Evolutionary conservation across 108 stramenopile genomes (phyloP).

Genomic region (Chaetoceros muelleri): DNA sequence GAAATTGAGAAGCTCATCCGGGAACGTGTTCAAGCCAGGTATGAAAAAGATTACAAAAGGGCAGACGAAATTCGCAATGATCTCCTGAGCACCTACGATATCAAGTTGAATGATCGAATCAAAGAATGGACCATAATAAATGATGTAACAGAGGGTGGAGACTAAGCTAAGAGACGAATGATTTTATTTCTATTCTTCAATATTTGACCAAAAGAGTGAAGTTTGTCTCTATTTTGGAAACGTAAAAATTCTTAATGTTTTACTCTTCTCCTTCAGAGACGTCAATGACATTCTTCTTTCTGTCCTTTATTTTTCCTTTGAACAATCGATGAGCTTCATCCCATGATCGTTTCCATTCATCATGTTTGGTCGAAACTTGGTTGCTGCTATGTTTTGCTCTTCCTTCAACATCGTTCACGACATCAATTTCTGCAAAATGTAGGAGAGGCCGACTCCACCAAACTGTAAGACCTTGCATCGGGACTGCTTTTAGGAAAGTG

Average conservation of each 20-base stretch:
- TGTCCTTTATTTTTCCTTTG: conserved; percentile 15
- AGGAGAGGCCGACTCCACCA: conserved; percentile 40
- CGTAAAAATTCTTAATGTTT: no score
- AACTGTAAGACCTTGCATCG: conserved; percentile 35
- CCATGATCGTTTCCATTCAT: conserved; percentile 27
- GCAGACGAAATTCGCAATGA: neutral
- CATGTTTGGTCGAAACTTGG: neutral
- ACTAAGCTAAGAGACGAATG: no score
- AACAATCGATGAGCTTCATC: conserved; percentile 34
- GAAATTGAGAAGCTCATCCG: neutral
- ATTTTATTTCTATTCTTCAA: no score
- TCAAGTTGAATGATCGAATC: neutral
- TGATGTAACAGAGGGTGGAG: no score
- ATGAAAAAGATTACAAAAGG: neutral
- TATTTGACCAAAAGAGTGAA: no score
- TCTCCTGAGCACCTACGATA: neutral
- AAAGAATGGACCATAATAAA: neutral
- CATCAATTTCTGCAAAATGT: conserved; percentile 19
- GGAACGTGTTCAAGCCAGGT: neutral
- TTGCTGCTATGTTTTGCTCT: neutral
- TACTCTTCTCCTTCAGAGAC: no score
- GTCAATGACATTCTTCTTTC: no score
- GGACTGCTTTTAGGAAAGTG: conserved; percentile 36
- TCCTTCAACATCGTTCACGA: neutral
- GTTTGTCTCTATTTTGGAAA: no score